Percentiles rank a stretch among this genome's conserved stretches.
Conservation (phyloP, 345 rosid species). For the Eucalyptus camaldulensis region DNA sequence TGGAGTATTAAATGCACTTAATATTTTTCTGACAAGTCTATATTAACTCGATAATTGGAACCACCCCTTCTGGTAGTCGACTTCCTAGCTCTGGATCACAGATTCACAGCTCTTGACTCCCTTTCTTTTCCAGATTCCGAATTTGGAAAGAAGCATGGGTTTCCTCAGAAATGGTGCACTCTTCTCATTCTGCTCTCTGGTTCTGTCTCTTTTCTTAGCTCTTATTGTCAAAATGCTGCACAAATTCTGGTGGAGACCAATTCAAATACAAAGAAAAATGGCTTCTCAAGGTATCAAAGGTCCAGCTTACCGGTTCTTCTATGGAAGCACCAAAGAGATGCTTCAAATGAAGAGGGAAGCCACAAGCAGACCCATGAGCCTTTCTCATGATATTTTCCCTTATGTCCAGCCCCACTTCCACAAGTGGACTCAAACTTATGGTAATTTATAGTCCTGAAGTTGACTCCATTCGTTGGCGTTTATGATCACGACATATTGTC, state of each 20-base stretch:
- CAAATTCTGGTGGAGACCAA: background rate
- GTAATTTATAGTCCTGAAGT: background rate
- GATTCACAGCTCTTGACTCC: background rate
- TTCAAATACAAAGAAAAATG: conserved; percentile 2
- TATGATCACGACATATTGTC: background rate
- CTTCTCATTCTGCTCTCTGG: background rate
- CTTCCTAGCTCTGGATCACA: background rate
- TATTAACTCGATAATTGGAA: accelerated
- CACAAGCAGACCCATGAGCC: background rate
- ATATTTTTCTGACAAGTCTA: background rate
- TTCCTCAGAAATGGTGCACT: background rate
- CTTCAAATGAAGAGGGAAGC: background rate
- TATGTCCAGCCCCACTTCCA: background rate
- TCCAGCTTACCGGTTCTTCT: background rate
- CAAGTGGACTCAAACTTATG: background rate
- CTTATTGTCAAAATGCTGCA: background rate
- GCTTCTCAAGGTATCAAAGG: conserved; percentile 1
- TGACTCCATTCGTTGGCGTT: background rate
- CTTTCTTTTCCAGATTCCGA: background rate
- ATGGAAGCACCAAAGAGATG: conserved; percentile 7
- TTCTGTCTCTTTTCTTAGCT: background rate
- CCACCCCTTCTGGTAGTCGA: background rate
- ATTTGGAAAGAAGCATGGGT: background rate
- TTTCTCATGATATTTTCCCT: background rate
- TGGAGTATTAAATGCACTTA: no score